Percentiles rank a stretch among this genome's conserved stretches.
These are phyloP conservation scores for Chytriomyces hyalinus DNA, from an alignment of 192 early-diverging fungal species.

Conservation along the genomic window DNA sequence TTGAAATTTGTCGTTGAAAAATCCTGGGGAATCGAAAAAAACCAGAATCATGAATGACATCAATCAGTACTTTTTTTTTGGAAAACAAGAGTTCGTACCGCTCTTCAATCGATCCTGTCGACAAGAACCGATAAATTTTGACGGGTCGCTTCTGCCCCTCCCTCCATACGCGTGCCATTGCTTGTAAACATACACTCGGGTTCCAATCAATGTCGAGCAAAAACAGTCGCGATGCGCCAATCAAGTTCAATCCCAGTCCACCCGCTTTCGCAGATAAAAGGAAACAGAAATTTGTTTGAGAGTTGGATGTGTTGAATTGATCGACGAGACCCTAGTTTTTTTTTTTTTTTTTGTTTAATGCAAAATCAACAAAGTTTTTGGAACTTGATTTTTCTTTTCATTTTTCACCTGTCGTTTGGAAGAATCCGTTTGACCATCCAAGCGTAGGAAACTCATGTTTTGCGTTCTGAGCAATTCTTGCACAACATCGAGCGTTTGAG, in stretches of 20 bases:
- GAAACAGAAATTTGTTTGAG: constrained; percentile 37
- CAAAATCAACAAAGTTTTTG: neutral
- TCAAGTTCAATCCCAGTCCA: constrained; percentile 65
- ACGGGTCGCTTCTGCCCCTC: constrained; percentile 55
- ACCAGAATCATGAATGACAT: neutral
- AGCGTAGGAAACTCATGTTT: constrained; percentile 49
- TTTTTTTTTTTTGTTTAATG: constrained; percentile 6
- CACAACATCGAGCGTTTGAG: constrained; percentile 65
- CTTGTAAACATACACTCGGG: constrained; percentile 37
- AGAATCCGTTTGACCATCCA: constrained; percentile 61
- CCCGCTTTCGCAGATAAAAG: constrained; percentile 62
- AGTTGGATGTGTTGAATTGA: constrained; percentile 43
- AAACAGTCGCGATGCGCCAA: constrained; percentile 60
- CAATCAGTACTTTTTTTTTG: too few species aligned
- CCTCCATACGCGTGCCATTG: constrained; percentile 72
- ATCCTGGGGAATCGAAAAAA: constrained; percentile 49
- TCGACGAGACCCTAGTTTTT: constrained; percentile 54
- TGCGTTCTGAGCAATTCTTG: constrained; percentile 46
- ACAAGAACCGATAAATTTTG: constrained; percentile 53
- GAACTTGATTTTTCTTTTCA: too few species aligned
- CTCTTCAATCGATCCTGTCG: constrained; percentile 57
- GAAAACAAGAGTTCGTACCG: neutral
- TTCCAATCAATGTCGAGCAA: constrained; percentile 67
- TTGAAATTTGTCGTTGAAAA: constrained; percentile 68
- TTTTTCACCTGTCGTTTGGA: constrained; percentile 39